Evolutionary conservation across 257 asterid species (phyloP), one percentile per base, ranked within the genome.

Genomic region (Solanum corneliomulleri): DNA sequence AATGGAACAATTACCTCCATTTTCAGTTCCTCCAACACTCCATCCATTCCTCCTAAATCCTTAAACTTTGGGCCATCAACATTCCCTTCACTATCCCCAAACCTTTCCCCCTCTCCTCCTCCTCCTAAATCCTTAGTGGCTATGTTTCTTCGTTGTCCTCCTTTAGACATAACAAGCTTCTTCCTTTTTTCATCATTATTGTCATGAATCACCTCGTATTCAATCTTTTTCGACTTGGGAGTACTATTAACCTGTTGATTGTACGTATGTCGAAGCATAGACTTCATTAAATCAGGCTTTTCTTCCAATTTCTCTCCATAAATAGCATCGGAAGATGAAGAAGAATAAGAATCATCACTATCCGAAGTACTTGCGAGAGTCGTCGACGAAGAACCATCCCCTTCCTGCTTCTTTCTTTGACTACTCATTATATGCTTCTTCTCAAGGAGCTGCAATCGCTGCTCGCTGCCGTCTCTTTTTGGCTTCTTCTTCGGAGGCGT

Each of bases 31-130:
- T 94, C 94, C 87, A 95, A 88, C 78, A 94, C 91, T 29, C 84
- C 89, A 85, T 87, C 87, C 93, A 97, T 94, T 47, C 99, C 99
- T 64, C 99, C 99, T 29, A 95, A 91, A 92, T 97, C 98, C 90
- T 93, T 92, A 90, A 97, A 97, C 93, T 85, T 90, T 42, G 96
- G 95, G 44, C 94, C 93, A 11, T 64, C 75, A 39, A 37, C 86
- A 44, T 35, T 85, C 18, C 75, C 87, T 69, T 20, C 68, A 29
- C 41, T 77, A 47, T 80, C 87, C 45, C 86, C 90, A 75, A 83
- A 85, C 20, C 37, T 89, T 11, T 68, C 88, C 82, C 68, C 88
- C 62, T 76, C 84, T 37, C 62, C 7, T 37, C 84, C 62, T 42
- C 75, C 88, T 78, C 39, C 87, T 86, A 56, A 75, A 69, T 87